Percentiles rank a stretch among this genome's conserved stretches.
Evolutionary conservation across 2,329 filamentous ascomycete genomes (phyloP).

Genomic region (Colletotrichum chrysophilum): DNA sequence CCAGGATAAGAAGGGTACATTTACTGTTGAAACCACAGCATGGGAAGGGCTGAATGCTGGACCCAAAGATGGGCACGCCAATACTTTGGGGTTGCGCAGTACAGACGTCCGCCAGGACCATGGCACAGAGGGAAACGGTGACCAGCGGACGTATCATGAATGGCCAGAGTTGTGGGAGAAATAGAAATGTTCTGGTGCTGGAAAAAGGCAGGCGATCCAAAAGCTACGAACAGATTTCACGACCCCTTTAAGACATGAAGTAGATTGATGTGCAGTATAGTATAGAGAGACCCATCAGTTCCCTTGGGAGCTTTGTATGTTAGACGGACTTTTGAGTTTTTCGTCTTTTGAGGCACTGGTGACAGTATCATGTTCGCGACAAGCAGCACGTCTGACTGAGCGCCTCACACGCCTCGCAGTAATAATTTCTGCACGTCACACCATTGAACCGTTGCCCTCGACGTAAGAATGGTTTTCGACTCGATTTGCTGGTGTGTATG

Average conservation of each 20-base stretch:
- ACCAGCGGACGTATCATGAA: neutral
- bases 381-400: neutral
- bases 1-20: constrained; percentile 59
- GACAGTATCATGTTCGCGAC: neutral
- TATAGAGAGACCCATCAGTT: neutral
- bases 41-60: constrained; percentile 52
- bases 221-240: neutral
- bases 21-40: constrained; percentile 67
- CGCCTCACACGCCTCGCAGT: neutral
- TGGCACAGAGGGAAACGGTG: neutral
- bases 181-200: neutral
- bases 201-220: neutral
- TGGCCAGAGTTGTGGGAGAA: constrained; percentile 12
- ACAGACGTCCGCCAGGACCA: neutral
- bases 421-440: neutral
- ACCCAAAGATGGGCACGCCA: neutral
- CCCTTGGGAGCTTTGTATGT: neutral
- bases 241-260: neutral
- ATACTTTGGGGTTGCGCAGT: neutral
- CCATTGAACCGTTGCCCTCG: neutral
- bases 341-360: neutral
- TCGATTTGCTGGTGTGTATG: constrained; percentile 21
- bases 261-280: neutral
- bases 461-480: neutral
- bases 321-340: neutral